Percentiles rank a stretch among this genome's conserved stretches.
phyloP scores from a whole-genome alignment of 1,139 yeast genomes.

The Sugiyamaella pinicola region DNA sequence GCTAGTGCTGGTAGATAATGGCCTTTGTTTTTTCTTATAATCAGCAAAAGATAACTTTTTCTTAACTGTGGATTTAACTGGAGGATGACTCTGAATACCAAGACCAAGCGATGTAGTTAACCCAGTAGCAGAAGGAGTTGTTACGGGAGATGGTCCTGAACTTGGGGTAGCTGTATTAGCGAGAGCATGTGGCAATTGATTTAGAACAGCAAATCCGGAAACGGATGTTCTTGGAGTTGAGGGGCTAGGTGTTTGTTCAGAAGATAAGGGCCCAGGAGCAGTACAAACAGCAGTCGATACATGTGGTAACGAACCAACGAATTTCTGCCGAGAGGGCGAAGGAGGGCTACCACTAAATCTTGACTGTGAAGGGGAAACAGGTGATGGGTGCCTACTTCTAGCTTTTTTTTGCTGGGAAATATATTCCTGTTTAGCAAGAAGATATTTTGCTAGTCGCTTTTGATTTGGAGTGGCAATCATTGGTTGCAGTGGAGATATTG shows the following conservation, averaged over 20 bases:
- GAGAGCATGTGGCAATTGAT: neutral
- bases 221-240: conserved; percentile 9
- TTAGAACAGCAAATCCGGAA: neutral
- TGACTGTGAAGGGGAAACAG: conserved; percentile 10
- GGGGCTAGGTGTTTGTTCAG: conserved; percentile 12
- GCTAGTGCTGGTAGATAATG: conserved; percentile 10
- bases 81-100: neutral
- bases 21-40: conserved; percentile 64
- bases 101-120: conserved; percentile 25
- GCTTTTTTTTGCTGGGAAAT: conserved; percentile 1
- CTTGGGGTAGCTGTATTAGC: neutral
- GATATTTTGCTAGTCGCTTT: conserved; percentile 19
- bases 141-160: conserved; percentile 5
- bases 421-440: conserved; percentile 21
- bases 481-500: conserved; percentile 1
- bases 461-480: conserved; percentile 19
- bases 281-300: conserved; percentile 7
- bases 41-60: conserved; percentile 84
- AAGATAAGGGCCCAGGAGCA: neutral
- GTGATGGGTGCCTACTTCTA: conserved; percentile 15
- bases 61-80: conserved; percentile 40
- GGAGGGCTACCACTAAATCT: conserved; percentile 14
- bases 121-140: conserved; percentile 18
- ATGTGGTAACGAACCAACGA: conserved; percentile 6
- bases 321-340: conserved; percentile 11